Evolutionary conservation across 23 red algal genomes (phyloP).

Genomic region (Gracilaria vermiculophylla): DNA sequence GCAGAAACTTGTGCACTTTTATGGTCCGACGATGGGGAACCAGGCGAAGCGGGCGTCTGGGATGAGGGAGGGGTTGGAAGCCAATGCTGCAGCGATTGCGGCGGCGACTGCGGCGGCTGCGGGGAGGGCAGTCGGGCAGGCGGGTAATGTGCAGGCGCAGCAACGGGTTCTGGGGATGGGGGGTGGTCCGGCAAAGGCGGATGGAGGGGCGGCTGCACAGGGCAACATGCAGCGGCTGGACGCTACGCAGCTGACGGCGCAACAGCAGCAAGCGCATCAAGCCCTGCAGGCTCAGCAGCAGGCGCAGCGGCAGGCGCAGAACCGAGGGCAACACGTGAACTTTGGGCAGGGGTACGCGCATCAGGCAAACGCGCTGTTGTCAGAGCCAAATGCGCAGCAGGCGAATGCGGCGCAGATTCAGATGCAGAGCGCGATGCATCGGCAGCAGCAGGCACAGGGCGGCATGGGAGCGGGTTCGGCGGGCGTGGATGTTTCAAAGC

Average conservation of each 20-base stretch:
- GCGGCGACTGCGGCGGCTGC: background rate
- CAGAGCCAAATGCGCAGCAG: background rate
- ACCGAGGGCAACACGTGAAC: background rate
- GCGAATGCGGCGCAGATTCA: background rate
- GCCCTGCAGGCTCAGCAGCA: background rate
- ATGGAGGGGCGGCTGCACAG: background rate
- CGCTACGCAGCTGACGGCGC: background rate
- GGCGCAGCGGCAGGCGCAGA: background rate
- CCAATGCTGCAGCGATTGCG: background rate
- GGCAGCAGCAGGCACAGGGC: background rate
- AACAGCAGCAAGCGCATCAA: background rate
- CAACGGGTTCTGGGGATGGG: background rate
- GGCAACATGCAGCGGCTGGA: background rate
- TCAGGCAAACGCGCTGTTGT: background rate
- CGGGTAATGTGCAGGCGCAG: background rate
- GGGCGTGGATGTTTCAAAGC: constrained; percentile 7
- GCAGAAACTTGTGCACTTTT: background rate
- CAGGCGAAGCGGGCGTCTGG: background rate
- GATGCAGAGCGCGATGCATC: background rate
- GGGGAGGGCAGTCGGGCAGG: background rate
- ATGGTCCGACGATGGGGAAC: background rate
- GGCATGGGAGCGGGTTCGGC: background rate
- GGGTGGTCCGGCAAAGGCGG: background rate
- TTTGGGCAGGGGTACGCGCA: background rate
- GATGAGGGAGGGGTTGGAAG: background rate